These are phyloP conservation scores for Myotisia sp. DNA, from an alignment of 2,329 filamentous ascomycete species.

Conservation along the genomic window DNA sequence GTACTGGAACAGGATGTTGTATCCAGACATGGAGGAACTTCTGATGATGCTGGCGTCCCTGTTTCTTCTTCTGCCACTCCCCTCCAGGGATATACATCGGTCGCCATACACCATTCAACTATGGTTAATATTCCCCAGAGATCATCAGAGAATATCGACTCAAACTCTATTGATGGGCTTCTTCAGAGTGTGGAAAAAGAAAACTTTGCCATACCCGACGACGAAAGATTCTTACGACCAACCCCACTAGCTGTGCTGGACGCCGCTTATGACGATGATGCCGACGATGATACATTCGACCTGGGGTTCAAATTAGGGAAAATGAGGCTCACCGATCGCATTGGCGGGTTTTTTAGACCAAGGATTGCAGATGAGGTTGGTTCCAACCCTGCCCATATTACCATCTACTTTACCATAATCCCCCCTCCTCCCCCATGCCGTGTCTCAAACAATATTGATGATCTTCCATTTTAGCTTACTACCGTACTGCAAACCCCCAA, in stretches of 20 bases:
- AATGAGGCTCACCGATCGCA: slow-evolving; percentile 58
- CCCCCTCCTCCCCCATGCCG: not conserved
- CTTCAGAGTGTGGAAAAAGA: slow-evolving; percentile 43
- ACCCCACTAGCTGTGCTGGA: slow-evolving; percentile 51
- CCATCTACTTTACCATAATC: not conserved
- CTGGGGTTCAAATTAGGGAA: slow-evolving; percentile 57
- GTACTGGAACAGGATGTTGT: slow-evolving; percentile 56
- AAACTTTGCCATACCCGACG: slow-evolving; percentile 30
- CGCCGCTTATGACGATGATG: slow-evolving; percentile 52
- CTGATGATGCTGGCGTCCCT: slow-evolving; percentile 3
- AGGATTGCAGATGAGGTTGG: slow-evolving; percentile 56
- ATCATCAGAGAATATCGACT: not conserved
- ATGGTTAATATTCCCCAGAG: not conserved
- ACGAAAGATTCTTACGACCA: slow-evolving; percentile 46
- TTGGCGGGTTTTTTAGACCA: slow-evolving; percentile 58
- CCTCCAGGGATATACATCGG: not conserved
- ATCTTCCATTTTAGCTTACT: no score
- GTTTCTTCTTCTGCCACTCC: not conserved
- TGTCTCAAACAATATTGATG: no score
- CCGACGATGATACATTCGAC: slow-evolving; percentile 54
- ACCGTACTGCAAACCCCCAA: slow-evolving; percentile 1
- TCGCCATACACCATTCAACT: not conserved
- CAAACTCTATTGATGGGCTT: slow-evolving; percentile 20
- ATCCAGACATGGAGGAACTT: slow-evolving; percentile 21
- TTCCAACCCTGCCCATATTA: no score